Evolutionary conservation across 805 yeast species (phyloP), one percentile per base, ranked within the genome.

Genomic region (Sugiyamaella smithiae): DNA sequence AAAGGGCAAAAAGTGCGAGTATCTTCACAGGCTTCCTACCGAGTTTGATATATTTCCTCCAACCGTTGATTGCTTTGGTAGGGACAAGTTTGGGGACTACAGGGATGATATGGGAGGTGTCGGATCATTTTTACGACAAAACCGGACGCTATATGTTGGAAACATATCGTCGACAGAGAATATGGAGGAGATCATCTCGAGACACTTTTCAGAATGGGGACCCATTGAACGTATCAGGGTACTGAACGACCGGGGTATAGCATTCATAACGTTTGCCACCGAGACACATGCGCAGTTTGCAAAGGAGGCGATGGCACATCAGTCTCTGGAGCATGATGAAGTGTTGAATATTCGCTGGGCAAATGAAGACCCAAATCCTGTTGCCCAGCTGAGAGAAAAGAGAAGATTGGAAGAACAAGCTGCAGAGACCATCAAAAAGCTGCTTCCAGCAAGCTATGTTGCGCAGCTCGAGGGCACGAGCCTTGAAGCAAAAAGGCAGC

Each of bases 51-150:
- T 71, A 32, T 72, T 72, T 40, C 74, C 81, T 1, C 74, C 83
- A 1, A 80, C 88, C 0, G 73, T 80, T 22, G 99, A 91, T 67
- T 90, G 97, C 60, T 91, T 91, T 72, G 98, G 97, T 1, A 71
- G 99, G 51, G 96, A 87, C 60, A 88, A 85, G 64, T 84, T 84
- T 54, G 73, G 85, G 1, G 85, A 81, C 42, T 88, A 87, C 59
- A 70, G 89, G 56, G 97, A 91, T 56, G 98, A 91, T 66, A 89
- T 89, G 97, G 81, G 85, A 24, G 99, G 99, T 28, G 84, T 89
- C 2, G 99, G 98, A 0, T 81, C 88, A 20, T 82, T 91, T 62
- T 73, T 77, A 56, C 68, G 72, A 31, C 71, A 72, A n/a, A 90
- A 89, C 62, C 68, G 81, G 46, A 88, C 97, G 0, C 64, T 91